phyloP scores from a whole-genome alignment of 345 rosid species.

The Moricandia arvensis region DNA sequence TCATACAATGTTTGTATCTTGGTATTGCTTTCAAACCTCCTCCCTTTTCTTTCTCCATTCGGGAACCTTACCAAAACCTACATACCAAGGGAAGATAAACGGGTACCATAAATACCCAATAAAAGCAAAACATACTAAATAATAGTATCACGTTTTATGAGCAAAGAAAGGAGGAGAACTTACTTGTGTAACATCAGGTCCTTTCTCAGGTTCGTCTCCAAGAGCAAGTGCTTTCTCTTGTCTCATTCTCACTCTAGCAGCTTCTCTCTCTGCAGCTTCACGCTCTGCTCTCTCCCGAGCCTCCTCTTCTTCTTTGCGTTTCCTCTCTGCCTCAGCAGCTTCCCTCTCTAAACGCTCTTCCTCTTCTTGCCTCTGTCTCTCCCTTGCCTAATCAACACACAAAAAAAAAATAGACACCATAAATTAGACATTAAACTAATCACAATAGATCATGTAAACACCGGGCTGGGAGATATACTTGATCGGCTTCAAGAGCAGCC shows the following conservation, averaged over 20 bases:
- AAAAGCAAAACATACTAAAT: neutral
- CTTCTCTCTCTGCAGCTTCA: slow-evolving; percentile 89
- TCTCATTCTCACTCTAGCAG: slow-evolving; percentile 67
- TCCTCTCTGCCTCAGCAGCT: slow-evolving; percentile 93
- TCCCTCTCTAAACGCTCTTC: slow-evolving; percentile 77
- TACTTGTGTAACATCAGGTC: slow-evolving; percentile 87
- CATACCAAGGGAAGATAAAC: neutral
- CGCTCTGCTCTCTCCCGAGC: slow-evolving; percentile 76
- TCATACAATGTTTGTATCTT: slow-evolving; percentile 69
- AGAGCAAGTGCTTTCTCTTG: slow-evolving; percentile 87
- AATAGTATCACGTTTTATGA: neutral
- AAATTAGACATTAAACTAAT: neutral
- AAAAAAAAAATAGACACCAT: neutral
- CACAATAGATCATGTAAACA: neutral
- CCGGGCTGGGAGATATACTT: slow-evolving; percentile 43
- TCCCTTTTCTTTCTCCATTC: slow-evolving; percentile 86
- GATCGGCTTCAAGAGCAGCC: slow-evolving; percentile 99
- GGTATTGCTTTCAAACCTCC: slow-evolving; percentile 68
- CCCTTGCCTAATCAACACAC: slow-evolving; percentile 74
- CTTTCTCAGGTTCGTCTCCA: slow-evolving; percentile 89
- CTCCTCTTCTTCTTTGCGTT: slow-evolving; percentile 81
- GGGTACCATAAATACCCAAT: too few species aligned
- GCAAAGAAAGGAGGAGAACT: slow-evolving; percentile 14
- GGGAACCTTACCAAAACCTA: slow-evolving; percentile 94
- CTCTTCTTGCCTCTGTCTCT: slow-evolving; percentile 82